phyloP scores from a whole-genome alignment of 495 filamentous ascomycete genomes.

The Glarea lozoyensis region DNA sequence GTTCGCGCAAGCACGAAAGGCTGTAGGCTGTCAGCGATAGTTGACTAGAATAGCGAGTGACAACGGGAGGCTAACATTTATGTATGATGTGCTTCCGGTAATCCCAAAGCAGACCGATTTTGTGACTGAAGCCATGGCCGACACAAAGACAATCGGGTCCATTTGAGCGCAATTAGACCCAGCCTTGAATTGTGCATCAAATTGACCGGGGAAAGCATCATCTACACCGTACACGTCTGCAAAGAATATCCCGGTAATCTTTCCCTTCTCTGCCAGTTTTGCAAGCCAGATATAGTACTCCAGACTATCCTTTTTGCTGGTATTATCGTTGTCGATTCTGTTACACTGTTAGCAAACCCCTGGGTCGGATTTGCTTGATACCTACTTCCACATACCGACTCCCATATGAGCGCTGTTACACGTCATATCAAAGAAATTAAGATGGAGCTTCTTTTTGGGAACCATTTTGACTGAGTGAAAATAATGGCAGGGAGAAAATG shows the following conservation, averaged over 20 bases:
- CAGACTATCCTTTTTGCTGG: conserved; percentile 44
- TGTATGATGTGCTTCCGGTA: no score
- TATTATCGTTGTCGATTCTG: conserved; percentile 46
- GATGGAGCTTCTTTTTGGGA: conserved; percentile 31
- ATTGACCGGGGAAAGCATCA: conserved; percentile 38
- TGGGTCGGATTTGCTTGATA: not conserved
- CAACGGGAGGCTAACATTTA: no score
- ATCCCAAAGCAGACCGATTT: conserved; percentile 45
- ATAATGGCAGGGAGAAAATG: no score
- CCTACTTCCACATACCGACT: conserved; percentile 38
- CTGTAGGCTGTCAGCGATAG: no score
- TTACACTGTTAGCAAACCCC: conserved; percentile 5
- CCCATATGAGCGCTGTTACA: conserved; percentile 34
- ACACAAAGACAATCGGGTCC: conserved; percentile 39
- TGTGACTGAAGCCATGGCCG: conserved; percentile 48
- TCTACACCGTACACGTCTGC: conserved; percentile 52
- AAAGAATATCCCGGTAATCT: conserved; percentile 51
- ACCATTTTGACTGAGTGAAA: conserved; percentile 17
- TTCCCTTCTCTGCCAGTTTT: conserved; percentile 47
- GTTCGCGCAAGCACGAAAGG: conserved; percentile 50
- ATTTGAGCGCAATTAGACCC: conserved; percentile 12
- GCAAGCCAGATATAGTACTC: conserved; percentile 54
- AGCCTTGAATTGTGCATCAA: not conserved
- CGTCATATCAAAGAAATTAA: conserved; percentile 40
- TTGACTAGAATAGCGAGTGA: conserved; percentile 26